Evolutionary conservation across 228 moss, liverwort and hornwort genomes (phyloP).

Genomic region (Sphagnum fallax): DNA sequence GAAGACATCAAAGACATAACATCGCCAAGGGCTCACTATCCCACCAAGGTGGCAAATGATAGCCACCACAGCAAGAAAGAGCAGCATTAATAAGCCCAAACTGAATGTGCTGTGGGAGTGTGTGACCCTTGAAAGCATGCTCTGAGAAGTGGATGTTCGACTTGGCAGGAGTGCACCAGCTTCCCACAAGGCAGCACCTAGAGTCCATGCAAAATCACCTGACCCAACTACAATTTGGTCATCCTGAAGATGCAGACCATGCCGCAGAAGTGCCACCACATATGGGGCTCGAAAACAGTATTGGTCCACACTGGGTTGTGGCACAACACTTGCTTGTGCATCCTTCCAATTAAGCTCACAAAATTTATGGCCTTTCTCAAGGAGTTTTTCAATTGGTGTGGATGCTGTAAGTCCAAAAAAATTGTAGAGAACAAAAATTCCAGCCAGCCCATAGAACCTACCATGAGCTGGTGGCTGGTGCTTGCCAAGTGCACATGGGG

Average conservation of each 20-base stretch:
- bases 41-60: slow-evolving; percentile 43
- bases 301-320: slow-evolving; percentile 90
- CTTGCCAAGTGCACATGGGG: slow-evolving; percentile 82
- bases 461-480: slow-evolving; percentile 81
- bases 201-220: slow-evolving; percentile 96
- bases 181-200: slow-evolving; percentile 94
- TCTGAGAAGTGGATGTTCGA: slow-evolving; percentile 25
- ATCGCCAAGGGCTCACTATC: slow-evolving; percentile 38
- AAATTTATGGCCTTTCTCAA: slow-evolving; percentile 74
- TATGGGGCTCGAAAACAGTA: slow-evolving; percentile 99
- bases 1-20: slow-evolving; percentile 72
- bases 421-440: slow-evolving; percentile 96
- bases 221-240: slow-evolving; percentile 80
- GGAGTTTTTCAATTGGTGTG: slow-evolving; percentile 61
- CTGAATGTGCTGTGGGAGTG: slow-evolving; percentile 22
- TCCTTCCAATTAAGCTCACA: slow-evolving; percentile 82
- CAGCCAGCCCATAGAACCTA: slow-evolving; percentile 84
- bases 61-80: slow-evolving; percentile 39
- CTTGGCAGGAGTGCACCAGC: slow-evolving; percentile 80
- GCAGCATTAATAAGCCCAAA: slow-evolving; percentile 39
- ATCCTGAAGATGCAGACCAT: slow-evolving; percentile 83
- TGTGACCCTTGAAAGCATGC: slow-evolving; percentile 18
- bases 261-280: slow-evolving; percentile 66
- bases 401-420: slow-evolving; percentile 86
- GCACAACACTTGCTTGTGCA: slow-evolving; percentile 59